These are phyloP conservation scores for Sonneratia alba DNA, from an alignment of 345 rosid genomes.

Conservation along the genomic window DNA sequence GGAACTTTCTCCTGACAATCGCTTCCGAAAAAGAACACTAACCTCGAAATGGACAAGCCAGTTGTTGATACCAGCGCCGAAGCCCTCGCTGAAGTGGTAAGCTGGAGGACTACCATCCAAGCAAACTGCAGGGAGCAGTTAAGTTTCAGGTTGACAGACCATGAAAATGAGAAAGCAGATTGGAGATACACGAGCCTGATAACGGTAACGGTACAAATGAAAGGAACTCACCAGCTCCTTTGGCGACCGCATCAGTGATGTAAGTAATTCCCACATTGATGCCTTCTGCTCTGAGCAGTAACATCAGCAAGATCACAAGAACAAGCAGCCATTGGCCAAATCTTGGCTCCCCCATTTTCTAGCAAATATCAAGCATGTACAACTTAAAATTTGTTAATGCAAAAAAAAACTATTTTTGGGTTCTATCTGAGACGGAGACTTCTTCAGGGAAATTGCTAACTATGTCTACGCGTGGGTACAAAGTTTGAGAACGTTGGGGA, in stretches of 20 bases:
- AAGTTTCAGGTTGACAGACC: not conserved
- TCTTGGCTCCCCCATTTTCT: not conserved
- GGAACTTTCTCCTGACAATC: not conserved
- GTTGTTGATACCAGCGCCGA: slow-evolving; percentile 64
- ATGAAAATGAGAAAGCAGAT: not conserved
- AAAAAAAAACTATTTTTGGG: not conserved
- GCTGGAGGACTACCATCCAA: slow-evolving; percentile 97
- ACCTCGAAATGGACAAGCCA: slow-evolving; percentile 92
- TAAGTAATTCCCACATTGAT: slow-evolving; percentile 44
- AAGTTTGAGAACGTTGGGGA: not conserved
- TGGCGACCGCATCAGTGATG: slow-evolving; percentile 53
- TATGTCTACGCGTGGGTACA: not conserved
- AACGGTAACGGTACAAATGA: not conserved
- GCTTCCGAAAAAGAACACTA: slow-evolving; percentile 5
- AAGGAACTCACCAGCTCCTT: slow-evolving; percentile 65
- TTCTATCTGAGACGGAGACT: not conserved
- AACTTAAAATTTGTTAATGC: too few species aligned
- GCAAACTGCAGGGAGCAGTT: slow-evolving; percentile 51
- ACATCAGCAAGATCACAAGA: not conserved
- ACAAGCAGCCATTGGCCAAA: not conserved
- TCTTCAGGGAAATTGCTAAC: too few species aligned
- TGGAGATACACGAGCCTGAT: not conserved
- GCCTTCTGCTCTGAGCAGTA: not conserved
- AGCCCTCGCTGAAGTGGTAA: slow-evolving; percentile 70
- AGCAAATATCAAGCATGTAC: not conserved